Percentiles rank a stretch among this genome's conserved stretches.
These are phyloP conservation scores for Calendula officinalis DNA, from an alignment of 129 eudicot species.

Conservation along the genomic window DNA sequence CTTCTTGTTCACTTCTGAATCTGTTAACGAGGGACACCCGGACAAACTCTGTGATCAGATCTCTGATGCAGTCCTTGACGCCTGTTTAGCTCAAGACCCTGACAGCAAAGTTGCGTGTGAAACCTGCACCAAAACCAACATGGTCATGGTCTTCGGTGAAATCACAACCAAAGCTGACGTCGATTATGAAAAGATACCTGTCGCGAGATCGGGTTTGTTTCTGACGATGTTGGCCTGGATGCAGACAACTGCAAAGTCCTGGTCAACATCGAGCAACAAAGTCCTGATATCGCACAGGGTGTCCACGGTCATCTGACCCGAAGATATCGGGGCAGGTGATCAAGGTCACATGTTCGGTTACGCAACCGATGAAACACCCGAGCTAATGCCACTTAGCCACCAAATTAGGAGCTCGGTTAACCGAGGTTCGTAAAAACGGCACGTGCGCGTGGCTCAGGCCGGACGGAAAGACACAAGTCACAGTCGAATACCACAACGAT, in stretches of 20 bases:
- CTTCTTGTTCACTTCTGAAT: slow-evolving; percentile 62
- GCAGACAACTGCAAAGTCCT: slow-evolving; percentile 61
- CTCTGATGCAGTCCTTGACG: slow-evolving; percentile 58
- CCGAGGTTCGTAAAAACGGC: slow-evolving; percentile 53
- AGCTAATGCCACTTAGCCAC: slow-evolving; percentile 62
- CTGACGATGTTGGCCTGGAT: slow-evolving; percentile 63
- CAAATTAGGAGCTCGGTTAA: slow-evolving; percentile 52
- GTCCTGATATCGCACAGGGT: too few species aligned
- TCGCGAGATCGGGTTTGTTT: slow-evolving; percentile 44
- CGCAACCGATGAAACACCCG: slow-evolving; percentile 68
- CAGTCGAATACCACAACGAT: slow-evolving; percentile 51
- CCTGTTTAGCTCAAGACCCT: slow-evolving; percentile 55
- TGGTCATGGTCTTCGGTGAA: too few species aligned
- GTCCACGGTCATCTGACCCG: slow-evolving; percentile 36
- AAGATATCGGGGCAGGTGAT: slow-evolving; percentile 61
- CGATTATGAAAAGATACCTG: slow-evolving; percentile 56
- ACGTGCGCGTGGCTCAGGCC: slow-evolving; percentile 62
- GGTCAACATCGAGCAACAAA: slow-evolving; percentile 53
- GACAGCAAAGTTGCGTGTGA: slow-evolving; percentile 42
- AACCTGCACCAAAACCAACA: too few species aligned
- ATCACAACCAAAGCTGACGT: slow-evolving; percentile 55
- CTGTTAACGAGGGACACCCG: slow-evolving; percentile 42
- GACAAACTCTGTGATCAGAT: slow-evolving; percentile 38
- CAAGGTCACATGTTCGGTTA: slow-evolving; percentile 64
- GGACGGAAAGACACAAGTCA: slow-evolving; percentile 61